Conservation (phyloP, 768 basidiomycete species). For the Paxillus rubicundulus region DNA sequence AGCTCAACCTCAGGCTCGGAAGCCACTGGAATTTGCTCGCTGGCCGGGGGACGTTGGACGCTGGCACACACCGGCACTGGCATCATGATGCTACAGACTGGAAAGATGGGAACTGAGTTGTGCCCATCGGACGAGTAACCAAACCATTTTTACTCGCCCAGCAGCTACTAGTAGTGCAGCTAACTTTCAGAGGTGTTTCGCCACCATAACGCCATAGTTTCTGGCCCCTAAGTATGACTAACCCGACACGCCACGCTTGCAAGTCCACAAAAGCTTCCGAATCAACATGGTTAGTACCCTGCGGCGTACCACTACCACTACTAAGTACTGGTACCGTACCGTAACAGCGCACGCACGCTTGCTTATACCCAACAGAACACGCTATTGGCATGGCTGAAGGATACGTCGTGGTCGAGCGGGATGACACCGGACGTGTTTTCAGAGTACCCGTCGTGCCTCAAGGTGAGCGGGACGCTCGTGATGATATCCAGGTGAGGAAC, state of each 20-base stretch:
- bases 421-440: slow-evolving; percentile 19
- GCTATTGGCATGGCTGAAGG: background rate
- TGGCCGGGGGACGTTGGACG: background rate
- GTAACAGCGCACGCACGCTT: background rate
- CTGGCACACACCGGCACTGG: background rate
- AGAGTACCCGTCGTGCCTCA: slow-evolving; percentile 11
- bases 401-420: slow-evolving; percentile 19
- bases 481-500: slow-evolving; percentile 17
- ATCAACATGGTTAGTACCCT: too few relatives aligned
- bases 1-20: slow-evolving; percentile 10
- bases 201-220: slow-evolving; percentile 21
- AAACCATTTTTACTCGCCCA: slow-evolving; percentile 9
- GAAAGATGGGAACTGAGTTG: background rate
- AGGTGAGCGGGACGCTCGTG: background rate
- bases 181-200: background rate
- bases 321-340: too few relatives aligned
- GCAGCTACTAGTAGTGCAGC: too few relatives aligned
- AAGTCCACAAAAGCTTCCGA: too few relatives aligned
- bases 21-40: background rate
- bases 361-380: background rate
- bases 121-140: background rate
- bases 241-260: background rate
- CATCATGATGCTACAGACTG: background rate
- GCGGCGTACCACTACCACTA: too few relatives aligned
- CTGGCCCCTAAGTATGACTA: background rate